Percentiles rank a stretch among this genome's conserved stretches.
Conservation (phyloP, 2,329 filamentous ascomycete genomes). For the Trichophyton equinum region DNA sequence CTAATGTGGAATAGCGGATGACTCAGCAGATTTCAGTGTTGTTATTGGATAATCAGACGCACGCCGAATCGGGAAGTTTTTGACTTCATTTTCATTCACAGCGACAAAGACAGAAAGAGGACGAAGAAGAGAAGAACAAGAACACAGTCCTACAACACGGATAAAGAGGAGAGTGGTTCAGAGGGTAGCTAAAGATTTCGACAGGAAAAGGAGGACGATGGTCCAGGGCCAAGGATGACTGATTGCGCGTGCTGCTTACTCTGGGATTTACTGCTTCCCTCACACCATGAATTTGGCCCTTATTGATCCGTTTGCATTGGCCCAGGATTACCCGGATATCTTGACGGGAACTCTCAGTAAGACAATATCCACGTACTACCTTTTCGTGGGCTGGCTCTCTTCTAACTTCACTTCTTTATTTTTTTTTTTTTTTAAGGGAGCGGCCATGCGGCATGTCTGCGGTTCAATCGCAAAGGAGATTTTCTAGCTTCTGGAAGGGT, state of each 20-base stretch:
- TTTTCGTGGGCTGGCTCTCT: conserved; percentile 16
- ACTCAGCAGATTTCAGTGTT: neutral
- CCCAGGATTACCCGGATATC: conserved; percentile 78
- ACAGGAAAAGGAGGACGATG: neutral
- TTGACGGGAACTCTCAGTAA: conserved; percentile 74
- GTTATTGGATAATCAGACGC: neutral
- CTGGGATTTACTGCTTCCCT: neutral
- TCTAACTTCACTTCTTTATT: no score
- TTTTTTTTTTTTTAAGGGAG: conserved; percentile 31
- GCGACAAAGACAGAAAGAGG: neutral
- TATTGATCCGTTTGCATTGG: conserved; percentile 57
- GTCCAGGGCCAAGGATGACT: neutral
- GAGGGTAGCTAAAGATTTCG: neutral
- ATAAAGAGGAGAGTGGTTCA: no score
- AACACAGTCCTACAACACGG: neutral
- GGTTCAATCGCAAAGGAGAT: conserved; percentile 91
- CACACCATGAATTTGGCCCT: conserved; percentile 56
- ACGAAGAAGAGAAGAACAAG: neutral
- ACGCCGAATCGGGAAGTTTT: neutral
- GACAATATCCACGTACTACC: conserved; percentile 22
- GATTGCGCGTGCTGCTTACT: neutral
- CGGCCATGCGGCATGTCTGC: conserved; percentile 54
- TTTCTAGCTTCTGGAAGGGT: conserved; percentile 87
- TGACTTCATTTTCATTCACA: neutral
- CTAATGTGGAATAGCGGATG: neutral